Evolutionary conservation across 2,329 filamentous ascomycete genomes (phyloP).

Genomic region (Rachicladosporium sp.): DNA sequence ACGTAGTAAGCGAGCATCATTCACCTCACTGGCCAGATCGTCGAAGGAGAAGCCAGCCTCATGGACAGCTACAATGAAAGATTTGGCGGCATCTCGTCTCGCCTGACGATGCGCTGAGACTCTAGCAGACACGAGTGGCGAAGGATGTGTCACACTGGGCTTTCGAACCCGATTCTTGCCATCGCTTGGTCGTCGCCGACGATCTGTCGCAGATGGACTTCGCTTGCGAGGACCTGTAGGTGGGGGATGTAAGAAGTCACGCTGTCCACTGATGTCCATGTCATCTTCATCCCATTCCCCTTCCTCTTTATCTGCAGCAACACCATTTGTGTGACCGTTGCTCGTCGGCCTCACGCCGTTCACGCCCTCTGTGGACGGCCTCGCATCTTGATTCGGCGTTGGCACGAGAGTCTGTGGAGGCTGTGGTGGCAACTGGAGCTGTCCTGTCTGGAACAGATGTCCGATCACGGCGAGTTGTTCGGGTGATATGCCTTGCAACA

Average conservation of each 20-base stretch:
- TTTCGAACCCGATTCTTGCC: too few relatives aligned
- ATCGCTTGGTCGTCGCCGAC: neutral
- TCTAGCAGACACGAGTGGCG: neutral
- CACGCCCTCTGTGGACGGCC: neutral
- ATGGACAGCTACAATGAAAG: conserved; percentile 25
- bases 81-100: conserved; percentile 10
- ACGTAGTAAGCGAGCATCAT: conserved; percentile 51
- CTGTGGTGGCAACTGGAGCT: conserved; percentile 12
- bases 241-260: conserved; percentile 16
- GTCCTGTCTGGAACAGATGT: conserved; percentile 15
- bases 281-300: conserved; percentile 67
- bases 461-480: conserved; percentile 17
- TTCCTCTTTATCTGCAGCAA: conserved; percentile 49
- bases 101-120: conserved; percentile 1
- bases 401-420: conserved; percentile 2
- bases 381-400: neutral
- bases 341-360: neutral
- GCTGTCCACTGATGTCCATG: conserved; percentile 19
- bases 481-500: conserved; percentile 13
- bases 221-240: conserved; percentile 18
- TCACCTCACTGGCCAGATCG: conserved; percentile 60
- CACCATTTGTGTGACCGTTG: conserved; percentile 7
- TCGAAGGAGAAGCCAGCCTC: conserved; percentile 58
- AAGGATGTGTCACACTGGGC: too few relatives aligned
- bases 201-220: conserved; percentile 4